phyloP scores from a whole-genome alignment of 148 eudicot species.

The Bassia scoparia region DNA sequence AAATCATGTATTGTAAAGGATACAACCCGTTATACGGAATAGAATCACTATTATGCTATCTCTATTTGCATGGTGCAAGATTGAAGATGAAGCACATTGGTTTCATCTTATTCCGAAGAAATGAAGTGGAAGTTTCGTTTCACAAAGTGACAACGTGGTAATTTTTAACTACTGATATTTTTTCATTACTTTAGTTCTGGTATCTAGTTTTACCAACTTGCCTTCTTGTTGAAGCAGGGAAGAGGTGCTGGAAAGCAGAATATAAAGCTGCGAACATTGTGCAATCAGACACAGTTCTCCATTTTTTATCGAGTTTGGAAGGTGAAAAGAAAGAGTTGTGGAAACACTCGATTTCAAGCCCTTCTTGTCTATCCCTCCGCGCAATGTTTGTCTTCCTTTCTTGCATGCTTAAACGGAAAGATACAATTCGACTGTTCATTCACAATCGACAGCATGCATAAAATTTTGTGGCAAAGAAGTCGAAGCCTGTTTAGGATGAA shows the following conservation, averaged over 20 bases:
- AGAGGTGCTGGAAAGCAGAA: neutral
- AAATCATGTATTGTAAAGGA: neutral
- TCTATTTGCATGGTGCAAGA: slow-evolving; percentile 2
- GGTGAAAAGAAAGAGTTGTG: neutral
- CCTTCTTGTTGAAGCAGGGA: slow-evolving; percentile 10
- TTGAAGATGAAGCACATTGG: slow-evolving; percentile 5
- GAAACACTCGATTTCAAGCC: neutral
- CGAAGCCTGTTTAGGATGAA: neutral
- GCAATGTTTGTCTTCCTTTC: neutral
- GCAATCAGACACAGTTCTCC: neutral
- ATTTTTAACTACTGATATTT: neutral
- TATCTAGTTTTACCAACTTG: neutral
- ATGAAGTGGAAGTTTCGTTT: neutral
- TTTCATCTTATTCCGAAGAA: neutral
- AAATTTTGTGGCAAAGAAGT: slow-evolving; percentile 5
- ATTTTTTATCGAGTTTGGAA: neutral
- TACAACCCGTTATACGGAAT: neutral
- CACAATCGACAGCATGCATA: neutral
- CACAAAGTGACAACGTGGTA: neutral
- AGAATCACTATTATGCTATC: neutral
- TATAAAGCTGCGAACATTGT: neutral
- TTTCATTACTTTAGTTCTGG: neutral
- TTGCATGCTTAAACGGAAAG: neutral
- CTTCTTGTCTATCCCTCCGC: neutral
- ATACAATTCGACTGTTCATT: neutral